These are phyloP conservation scores for Fragaria iinumae DNA, from an alignment of 306 rosid species.

Conservation along the genomic window DNA sequence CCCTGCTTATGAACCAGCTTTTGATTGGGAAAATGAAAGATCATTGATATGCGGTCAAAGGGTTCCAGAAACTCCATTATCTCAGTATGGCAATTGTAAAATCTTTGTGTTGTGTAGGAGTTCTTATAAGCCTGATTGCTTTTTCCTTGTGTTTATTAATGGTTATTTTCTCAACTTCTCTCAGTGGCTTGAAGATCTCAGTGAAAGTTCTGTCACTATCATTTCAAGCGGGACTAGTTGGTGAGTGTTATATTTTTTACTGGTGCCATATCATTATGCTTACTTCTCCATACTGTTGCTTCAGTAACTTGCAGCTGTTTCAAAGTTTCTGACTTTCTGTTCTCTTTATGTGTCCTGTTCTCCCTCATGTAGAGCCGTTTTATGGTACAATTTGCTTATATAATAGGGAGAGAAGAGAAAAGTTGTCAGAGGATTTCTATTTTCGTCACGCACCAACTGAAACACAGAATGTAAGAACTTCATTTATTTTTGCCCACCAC, in stretches of 20 bases:
- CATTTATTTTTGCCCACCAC: not conserved
- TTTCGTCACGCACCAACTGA: conserved; percentile 70
- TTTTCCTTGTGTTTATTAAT: conserved; percentile 22
- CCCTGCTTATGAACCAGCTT: conserved; percentile 96
- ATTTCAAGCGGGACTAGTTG: conserved; percentile 81
- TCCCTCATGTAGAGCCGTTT: conserved; percentile 74
- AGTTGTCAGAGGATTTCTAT: conserved; percentile 90
- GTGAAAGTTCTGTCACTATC: conserved; percentile 82
- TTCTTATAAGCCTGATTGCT: conserved; percentile 17
- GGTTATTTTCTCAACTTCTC: conserved; percentile 26
- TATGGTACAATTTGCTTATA: conserved; percentile 95
- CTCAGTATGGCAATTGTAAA: conserved; percentile 57
- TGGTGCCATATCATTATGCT: conserved; percentile 26
- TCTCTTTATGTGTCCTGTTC: conserved; percentile 32
- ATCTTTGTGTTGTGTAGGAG: conserved; percentile 14
- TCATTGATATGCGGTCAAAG: conserved; percentile 95
- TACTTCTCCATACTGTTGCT: conserved; percentile 18
- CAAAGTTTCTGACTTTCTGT: conserved; percentile 38
- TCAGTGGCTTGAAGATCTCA: conserved; percentile 95
- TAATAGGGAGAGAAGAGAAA: conserved; percentile 95
- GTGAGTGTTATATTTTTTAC: conserved; percentile 48
- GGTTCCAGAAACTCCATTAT: conserved; percentile 78
- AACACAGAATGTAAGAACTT: conserved; percentile 68
- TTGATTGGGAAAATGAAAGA: conserved; percentile 99
- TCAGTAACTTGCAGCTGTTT: conserved; percentile 29